Evolutionary conservation across 1,284 basidiomycete species (phyloP).

Genomic region (Cryptococcus deneoformans): DNA sequence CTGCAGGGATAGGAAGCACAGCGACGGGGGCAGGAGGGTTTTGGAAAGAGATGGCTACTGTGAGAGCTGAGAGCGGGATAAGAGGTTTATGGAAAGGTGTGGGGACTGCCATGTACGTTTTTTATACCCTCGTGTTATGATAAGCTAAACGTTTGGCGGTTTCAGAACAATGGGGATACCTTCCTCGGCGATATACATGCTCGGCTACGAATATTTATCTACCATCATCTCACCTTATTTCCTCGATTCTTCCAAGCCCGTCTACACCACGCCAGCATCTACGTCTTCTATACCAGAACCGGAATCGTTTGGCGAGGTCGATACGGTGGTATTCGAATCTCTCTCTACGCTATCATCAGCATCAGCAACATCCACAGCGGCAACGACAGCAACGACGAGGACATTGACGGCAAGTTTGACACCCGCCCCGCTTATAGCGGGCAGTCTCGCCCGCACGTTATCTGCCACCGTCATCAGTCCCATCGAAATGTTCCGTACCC

Average conservation of each 20-base stretch:
- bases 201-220: conserved; percentile 89
- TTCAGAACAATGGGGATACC: conserved; percentile 84
- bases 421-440: conserved; percentile 74
- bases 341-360: conserved; percentile 13
- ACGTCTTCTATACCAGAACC: not conserved
- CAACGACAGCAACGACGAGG: not conserved
- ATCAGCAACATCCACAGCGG: conserved; percentile 15
- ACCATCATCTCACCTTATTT: conserved; percentile 41
- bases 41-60: conserved; percentile 72
- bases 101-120: conserved; percentile 74
- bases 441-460: conserved; percentile 73
- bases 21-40: conserved; percentile 52
- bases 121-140: not conserved
- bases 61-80: conserved; percentile 71
- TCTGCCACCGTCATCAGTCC: conserved; percentile 82
- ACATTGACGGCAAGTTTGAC: conserved; percentile 47
- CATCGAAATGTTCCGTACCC: conserved; percentile 89
- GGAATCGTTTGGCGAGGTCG: not conserved
- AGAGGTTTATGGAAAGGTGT: conserved; percentile 85
- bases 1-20: too few relatives aligned
- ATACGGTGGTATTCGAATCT: conserved; percentile 5
- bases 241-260: conserved; percentile 23
- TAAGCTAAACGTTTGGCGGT: not conserved
- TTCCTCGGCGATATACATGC: conserved; percentile 90
- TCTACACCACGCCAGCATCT: conserved; percentile 16